Base-by-base conservation (phyloP, 2,329 filamentous ascomycete genomes). In the Neofusicoccum ribis region DNA sequence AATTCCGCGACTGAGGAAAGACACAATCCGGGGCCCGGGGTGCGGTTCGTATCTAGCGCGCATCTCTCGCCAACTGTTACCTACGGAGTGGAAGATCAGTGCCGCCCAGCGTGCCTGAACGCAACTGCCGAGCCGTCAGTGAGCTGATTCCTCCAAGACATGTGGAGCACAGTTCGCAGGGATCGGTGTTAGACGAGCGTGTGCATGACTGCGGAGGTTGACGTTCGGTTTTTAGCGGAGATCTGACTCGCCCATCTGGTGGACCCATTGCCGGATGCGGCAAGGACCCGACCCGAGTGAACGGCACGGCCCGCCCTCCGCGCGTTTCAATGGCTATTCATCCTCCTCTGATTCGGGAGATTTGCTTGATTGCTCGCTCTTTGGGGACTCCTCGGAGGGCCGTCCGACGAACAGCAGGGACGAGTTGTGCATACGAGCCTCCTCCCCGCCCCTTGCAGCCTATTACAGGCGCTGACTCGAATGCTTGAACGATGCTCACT, bases 261-360 rank as follows among this genome's bases (percentile, higher is more conserved):
- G 56, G 56, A 47, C 43, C 56, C 43, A 39, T 37, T 60, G 2
- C 56, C 31, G 1, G 27, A 60, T 60, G 6, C n/a, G 41, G 56
- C 17, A 46, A 47, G 41, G 5, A 1, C 11, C 2, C 9, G 31
- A 60, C 43, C 56, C 56, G 56, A 60, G n/a, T 14, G 5, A 37
- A 11, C 43, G 41, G 56, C 5, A 46, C 56, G 56, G 56, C n/a
- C 56, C 56, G 56, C 56, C 27, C n/a, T 47, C 56, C 56, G 56
- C 56, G 56, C 56, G 43, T 34, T 46, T 60, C 17, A 60, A 46
- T 3, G 9, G 12, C n/a, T 23, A 20, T 47, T n/a, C 27, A 12
- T 9, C 8, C 14, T 7, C 2, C 23, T 31, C 7, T 58, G 39
- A 58, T 34, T 44, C 23, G 39, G 8, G 15, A 15, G 20, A 7